Evolutionary conservation across 495 filamentous ascomycete species (phyloP), one percentile per base, ranked within the genome.

Genomic region (Xylaria sp.): DNA sequence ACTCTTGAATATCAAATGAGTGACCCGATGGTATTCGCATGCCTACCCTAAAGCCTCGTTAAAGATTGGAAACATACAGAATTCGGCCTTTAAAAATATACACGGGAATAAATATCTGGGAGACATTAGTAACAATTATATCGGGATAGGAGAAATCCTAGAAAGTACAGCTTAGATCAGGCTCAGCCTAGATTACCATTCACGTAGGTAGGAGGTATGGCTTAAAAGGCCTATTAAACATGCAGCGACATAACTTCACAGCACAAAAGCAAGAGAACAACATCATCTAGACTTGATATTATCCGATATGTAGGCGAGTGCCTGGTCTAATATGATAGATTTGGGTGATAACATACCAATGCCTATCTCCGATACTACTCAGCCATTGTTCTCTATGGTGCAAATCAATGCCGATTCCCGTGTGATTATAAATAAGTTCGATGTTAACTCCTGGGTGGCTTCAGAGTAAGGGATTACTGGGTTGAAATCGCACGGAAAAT

Each of bases 341-440:
- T 5, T n/a, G 19, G n/a, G 35, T 17, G 58, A 61, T 61, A 41
- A 26, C 17, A 17, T 31, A 2, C 5, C 2, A 37, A 37, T 17
- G 3, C n/a, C 17, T 15, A 26, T 46, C 26, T 15, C 24, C 61
- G 21, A 63, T 40, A 46, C 33, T 63, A 24, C 26, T 48, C 21
- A 46, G 41, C 24, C n/a, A 14, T 48, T 1, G 12, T 21, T n/a
- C 1, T 31, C 26, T 29, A 31, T 35, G 40, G 41, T 29, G 17
- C 61, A 46, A 64, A 46, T 24, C 61, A 48, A 64, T 14, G 41
- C 61, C 61, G 61, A 33, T 0, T 33, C 61, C 2, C 6, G 8
- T 41, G 26, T 50, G 43, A 65, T 65, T 65, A 65, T 65, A 14
- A 50, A 65, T 50, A 6, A 24, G 31, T 21, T 31, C 44, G 21